phyloP scores from a whole-genome alignment of 257 asterid genomes.

The Nyctanthes arbortristis region DNA sequence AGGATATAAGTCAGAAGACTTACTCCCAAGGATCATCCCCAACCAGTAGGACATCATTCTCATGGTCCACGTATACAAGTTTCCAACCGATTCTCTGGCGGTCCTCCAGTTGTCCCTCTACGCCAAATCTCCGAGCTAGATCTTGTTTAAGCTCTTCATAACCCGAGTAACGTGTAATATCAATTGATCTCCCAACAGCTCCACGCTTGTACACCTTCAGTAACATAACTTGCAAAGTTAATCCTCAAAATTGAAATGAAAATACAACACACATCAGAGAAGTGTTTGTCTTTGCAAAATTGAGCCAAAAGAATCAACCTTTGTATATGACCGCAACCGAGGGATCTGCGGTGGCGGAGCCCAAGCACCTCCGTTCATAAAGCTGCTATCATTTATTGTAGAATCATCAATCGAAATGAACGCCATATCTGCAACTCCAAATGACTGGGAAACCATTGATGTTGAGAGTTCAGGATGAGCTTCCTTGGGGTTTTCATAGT shows the following conservation, averaged over 20 bases:
- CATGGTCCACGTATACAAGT: conserved; percentile 80
- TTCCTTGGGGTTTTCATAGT: conserved; percentile 68
- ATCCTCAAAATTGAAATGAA: background rate
- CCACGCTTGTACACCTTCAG: conserved; percentile 93
- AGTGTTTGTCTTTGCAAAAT: background rate
- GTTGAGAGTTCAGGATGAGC: conserved; percentile 82
- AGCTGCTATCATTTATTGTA: conserved; percentile 60
- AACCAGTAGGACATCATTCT: conserved; percentile 74
- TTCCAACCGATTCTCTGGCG: conserved; percentile 96
- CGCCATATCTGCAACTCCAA: conserved; percentile 91
- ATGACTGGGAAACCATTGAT: conserved; percentile 92
- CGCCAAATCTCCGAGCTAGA: conserved; percentile 91
- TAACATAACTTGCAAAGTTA: conserved; percentile 23
- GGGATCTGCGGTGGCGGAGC: conserved; percentile 76
- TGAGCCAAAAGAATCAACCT: conserved; percentile 47
- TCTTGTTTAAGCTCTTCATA: conserved; percentile 88
- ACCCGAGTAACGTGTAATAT: conserved; percentile 79
- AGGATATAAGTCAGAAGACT: conserved; percentile 32
- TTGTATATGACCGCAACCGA: conserved; percentile 80
- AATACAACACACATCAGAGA: background rate
- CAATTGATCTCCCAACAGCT: conserved; percentile 97
- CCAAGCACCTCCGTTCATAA: conserved; percentile 79
- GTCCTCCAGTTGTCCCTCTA: conserved; percentile 91
- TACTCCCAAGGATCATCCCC: conserved; percentile 99
- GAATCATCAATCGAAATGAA: conserved; percentile 87